Base-by-base conservation (phyloP, 2,329 filamentous ascomycete genomes). In the Aspergillus neoniger region DNA sequence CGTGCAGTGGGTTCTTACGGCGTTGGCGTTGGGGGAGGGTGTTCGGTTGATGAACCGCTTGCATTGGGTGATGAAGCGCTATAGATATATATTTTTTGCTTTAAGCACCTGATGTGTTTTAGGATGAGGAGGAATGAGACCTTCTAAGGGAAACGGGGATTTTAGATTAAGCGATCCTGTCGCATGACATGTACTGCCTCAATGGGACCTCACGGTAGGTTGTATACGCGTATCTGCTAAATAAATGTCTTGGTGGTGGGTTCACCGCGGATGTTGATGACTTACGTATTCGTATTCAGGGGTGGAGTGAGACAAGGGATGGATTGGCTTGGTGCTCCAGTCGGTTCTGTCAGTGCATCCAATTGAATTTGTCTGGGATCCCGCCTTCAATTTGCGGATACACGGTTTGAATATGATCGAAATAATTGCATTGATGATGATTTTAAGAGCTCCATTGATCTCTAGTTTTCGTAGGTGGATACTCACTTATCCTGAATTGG, bases 221-320 rank as follows among this genome's bases (percentile, higher is more conserved):
- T 30, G 23, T 44, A 44, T 17, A 12, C 21, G 17, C 41, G 23
- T 44, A 23, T 5, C 21, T 14, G 17, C 41, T 36, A 15, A 36
- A 15, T 36, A 1, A 23, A 44, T 44, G 41, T 50, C 47, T 50
- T 30, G 25, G 47, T 30, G 25, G 47, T 50, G 15, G 25, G 15
- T 19, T 17, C 12, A 4, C 25, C 19, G 10, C 19, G 6, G 9
- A 23, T 44, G 41, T 17, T 28, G 10, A 30, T n/a, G 47, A 21
- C n/a, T 50, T 50, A 32, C 47, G 47, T 50, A 50, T 17, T 50
- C 25, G 47, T 50, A 50, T 30, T 50, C 25, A 50, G 47, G 47
- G 47, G 47, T 7, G 15, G 44, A 23, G 4, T 14, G 32, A 36
- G 32, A 36, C 32, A 36, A 4, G 32, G 32, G 32, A 36, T 36